phyloP scores from a whole-genome alignment of 148 eudicot genomes.

The Dysphania ambrosioides region DNA sequence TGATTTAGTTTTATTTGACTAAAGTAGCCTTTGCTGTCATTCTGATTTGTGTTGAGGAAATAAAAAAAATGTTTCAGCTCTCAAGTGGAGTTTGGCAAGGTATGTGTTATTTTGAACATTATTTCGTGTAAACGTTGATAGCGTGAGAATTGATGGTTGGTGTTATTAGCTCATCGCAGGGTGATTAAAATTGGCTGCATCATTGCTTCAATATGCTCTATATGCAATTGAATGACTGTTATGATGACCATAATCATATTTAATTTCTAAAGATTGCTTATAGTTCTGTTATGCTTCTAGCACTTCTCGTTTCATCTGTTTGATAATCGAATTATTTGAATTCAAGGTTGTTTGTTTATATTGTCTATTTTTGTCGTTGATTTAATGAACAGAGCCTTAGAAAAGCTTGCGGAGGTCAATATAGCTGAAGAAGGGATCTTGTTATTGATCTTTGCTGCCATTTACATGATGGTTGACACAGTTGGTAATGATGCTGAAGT shows the following conservation, averaged over 20 bases:
- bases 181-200: background rate
- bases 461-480: constrained; percentile 55
- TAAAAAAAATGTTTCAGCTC: background rate
- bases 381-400: constrained; percentile 62
- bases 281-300: background rate
- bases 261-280: background rate
- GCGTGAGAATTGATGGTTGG: background rate
- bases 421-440: constrained; percentile 89
- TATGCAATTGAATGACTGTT: background rate
- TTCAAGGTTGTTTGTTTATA: background rate
- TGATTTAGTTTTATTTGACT: background rate
- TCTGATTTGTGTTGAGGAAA: background rate
- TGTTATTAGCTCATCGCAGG: background rate
- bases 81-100: background rate
- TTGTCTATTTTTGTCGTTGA: constrained; percentile 15
- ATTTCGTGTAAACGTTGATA: no score
- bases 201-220: no score
- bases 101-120: background rate
- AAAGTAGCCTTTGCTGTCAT: background rate
- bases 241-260: background rate
- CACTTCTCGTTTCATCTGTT: background rate
- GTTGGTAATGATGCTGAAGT: constrained; percentile 65
- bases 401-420: constrained; percentile 64
- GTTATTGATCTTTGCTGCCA: constrained; percentile 74
- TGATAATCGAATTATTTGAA: background rate